These are phyloP conservation scores for Pulicaria dysenterica DNA, from an alignment of 129 eudicot species.

Conservation along the genomic window DNA sequence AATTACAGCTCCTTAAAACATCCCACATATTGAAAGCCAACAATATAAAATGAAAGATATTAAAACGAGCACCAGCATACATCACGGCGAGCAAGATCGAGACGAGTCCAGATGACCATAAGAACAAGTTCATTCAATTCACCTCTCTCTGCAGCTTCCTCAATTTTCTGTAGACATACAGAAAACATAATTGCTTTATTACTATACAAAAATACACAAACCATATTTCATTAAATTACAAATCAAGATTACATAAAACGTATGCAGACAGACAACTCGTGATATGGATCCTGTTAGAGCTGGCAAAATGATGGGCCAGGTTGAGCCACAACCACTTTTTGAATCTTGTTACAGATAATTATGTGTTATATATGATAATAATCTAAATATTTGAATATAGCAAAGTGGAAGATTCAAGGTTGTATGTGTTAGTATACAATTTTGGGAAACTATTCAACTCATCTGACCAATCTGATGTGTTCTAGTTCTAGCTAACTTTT, in stretches of 20 bases:
- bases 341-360: background rate
- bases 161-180: conserved; percentile 66
- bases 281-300: background rate
- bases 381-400: background rate
- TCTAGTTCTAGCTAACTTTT: background rate
- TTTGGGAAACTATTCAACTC: background rate
- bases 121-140: conserved; percentile 88
- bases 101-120: conserved; percentile 96
- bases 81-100: conserved; percentile 96
- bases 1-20: conserved; percentile 4
- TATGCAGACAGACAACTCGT: conserved; percentile 2
- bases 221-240: background rate
- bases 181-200: background rate
- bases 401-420: conserved; percentile 3
- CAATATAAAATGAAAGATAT: background rate
- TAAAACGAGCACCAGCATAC: conserved; percentile 43
- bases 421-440: background rate
- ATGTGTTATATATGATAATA: background rate
- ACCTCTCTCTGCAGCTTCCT: conserved; percentile 98
- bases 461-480: background rate
- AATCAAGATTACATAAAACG: background rate
- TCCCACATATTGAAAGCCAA: background rate
- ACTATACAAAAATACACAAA: background rate
- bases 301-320: background rate
- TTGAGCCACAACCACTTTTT: conserved; percentile 1